Evolutionary conservation across 2,329 filamentous ascomycete species (phyloP), one percentile per base, ranked within the genome.

Genomic region (Thelonectria olida): DNA sequence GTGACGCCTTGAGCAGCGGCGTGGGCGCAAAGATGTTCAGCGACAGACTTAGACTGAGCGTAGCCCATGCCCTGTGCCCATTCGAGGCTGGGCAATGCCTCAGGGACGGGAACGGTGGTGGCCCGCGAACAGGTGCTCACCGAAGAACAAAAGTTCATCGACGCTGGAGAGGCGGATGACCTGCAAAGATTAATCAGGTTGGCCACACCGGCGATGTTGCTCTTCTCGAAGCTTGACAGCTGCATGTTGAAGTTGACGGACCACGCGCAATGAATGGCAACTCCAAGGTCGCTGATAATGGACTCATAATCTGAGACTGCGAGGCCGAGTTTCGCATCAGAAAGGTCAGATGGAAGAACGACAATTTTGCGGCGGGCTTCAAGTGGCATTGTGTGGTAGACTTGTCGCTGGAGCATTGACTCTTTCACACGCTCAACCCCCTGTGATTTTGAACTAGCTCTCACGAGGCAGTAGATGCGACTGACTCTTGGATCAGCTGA

Each of bases 161-260:
- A 55, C 1, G 72, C 73, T 2, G 51, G 39, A 2, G 62, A 25
- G 1, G 39, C 17, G 2, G 70, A 56, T 4, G 62, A 54, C 28
- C 60, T 71, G 56, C 78, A 82, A 1, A 85, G 67, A 2, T 67
- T 68, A 49, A 84, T 74, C 7, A 86, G 78, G 61, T 84, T 79
- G 12, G 72, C 68, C 10, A 81, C 74, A 2, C 81, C 83, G 7
- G 72, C 74, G 48, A 86, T 79, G 65, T 81, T 78, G 64, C 81
- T 73, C 31, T 74, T 67, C 50, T 84, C 84, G 62, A 87, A 86
- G 53, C 78, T 82, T 2, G 75, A 73, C 1, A 87, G 75, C 1
- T 75, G 75, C 64, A 86, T 78, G 69, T 85, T 86, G 75, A 87
- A 87, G 69, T 87, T 86, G 25, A 87, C 84, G 1, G 82, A 75